Evolutionary conservation across 2,329 filamentous ascomycete genomes (phyloP).

Genomic region (Ophiocordyceps sinensis): DNA sequence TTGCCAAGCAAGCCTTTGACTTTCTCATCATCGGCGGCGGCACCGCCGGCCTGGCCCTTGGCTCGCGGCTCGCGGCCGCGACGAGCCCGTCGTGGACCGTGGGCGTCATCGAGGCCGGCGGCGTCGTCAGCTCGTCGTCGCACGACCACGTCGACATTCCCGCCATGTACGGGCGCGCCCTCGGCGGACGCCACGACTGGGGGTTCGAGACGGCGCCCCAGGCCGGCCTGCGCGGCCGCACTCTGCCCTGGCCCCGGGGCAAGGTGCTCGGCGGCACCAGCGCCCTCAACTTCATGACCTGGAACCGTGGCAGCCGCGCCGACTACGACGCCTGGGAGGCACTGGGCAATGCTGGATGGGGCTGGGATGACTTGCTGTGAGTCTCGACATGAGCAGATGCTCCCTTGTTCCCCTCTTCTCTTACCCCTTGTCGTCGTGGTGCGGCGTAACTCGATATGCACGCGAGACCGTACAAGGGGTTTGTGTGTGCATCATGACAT

Average conservation of each 20-base stretch:
- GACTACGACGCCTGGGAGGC: conserved; percentile 43
- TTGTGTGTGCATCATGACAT: too few relatives aligned
- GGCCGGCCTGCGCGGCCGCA: conserved; percentile 21
- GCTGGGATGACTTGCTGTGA: conserved; percentile 29
- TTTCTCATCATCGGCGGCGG: conserved; percentile 37
- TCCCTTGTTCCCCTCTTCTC: background rate
- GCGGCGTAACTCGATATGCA: too few relatives aligned
- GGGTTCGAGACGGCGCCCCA: conserved; percentile 24
- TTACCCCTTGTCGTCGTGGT: too few relatives aligned
- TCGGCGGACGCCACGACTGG: conserved; percentile 27
- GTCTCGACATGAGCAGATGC: too few relatives aligned
- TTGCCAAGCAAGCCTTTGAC: conserved; percentile 12
- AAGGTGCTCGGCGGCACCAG: conserved; percentile 48
- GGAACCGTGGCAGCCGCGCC: conserved; percentile 27
- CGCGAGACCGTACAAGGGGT: too few relatives aligned
- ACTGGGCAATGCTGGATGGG: conserved; percentile 44
- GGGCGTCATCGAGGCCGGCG: conserved; percentile 18
- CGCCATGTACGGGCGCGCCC: conserved; percentile 17
- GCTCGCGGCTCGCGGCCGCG: conserved; percentile 30
- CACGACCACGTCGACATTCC: conserved; percentile 23
- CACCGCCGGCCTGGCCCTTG: conserved; percentile 37
- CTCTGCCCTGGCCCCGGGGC: conserved; percentile 25
- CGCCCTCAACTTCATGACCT: conserved; percentile 45
- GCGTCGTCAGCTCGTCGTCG: conserved; percentile 13
- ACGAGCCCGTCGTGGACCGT: conserved; percentile 9